Base-by-base conservation (phyloP, 176 grass and related monocot genomes). In the Secale cereale region DNA sequence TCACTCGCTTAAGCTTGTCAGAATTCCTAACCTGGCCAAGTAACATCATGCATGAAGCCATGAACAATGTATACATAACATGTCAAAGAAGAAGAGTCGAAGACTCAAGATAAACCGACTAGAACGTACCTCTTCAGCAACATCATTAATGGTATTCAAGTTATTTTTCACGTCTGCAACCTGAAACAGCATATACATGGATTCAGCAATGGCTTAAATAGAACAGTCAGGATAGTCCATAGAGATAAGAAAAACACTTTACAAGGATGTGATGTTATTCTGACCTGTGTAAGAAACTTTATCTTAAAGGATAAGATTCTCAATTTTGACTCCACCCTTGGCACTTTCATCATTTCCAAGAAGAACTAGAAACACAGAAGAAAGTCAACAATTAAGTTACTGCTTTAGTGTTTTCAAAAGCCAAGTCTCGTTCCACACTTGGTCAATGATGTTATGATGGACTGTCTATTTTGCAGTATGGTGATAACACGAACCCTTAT, bases 311-410 rank as follows among this genome's bases (percentile, higher is more conserved):
- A 92, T 78, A 95, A 94, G 65, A 98, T 88, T 86, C 89, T 93
- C 61, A 95, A 43, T 90, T 98, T 98, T 28, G 91, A 88, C 23
- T 95, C 96, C 84, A 95, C 91, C 66, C 93, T 90, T 87, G 96
- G 93, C 59, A 98, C 93, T 91, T 98, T 98, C 91, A 98, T 98
- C 81, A 98, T 89, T 85, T 98, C 95, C 89, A 95, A 54, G 81
- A 98, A 95, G 65, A 91, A 95, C 95, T 98, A 70, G 50, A 86
- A 72, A 67, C 32, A 85, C n/a, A 63, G 17, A 64, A 91, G 15
- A 74, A 74, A 77, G 77, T 57, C 61, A 85, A 45, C 17, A 79
- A 70, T 81, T 50, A 40, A 81, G 20, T 64, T 74, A 74, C 74
- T 65, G 15, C 10, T 83, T 79, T 57, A 23, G 14, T 75, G 16